Evolutionary conservation across 2,329 filamentous ascomycete species (phyloP).

Genomic region (Aspergillus neoniger): DNA sequence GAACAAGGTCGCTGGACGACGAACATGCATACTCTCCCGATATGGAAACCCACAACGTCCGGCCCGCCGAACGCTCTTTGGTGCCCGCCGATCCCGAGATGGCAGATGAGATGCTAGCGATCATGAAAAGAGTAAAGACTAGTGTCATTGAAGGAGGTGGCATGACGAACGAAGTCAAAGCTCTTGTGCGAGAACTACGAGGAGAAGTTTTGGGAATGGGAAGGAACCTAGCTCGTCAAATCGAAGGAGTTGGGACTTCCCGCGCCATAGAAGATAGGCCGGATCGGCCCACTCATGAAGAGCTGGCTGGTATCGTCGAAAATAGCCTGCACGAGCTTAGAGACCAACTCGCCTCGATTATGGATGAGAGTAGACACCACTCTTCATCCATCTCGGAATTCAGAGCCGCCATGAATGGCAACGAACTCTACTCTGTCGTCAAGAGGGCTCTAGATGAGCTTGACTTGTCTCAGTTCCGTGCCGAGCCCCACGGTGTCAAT

Average conservation of each 20-base stretch:
- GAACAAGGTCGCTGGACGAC: slow-evolving; percentile 35
- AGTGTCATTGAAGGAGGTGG: slow-evolving; percentile 86
- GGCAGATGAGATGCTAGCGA: slow-evolving; percentile 77
- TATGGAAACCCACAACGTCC: slow-evolving; percentile 26
- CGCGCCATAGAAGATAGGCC: slow-evolving; percentile 52
- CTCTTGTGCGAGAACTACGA: slow-evolving; percentile 82
- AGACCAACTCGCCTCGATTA: slow-evolving; percentile 76
- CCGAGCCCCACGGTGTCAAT: slow-evolving; percentile 51
- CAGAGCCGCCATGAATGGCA: slow-evolving; percentile 69
- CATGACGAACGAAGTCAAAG: slow-evolving; percentile 88
- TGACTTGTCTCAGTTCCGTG: slow-evolving; percentile 61
- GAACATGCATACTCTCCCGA: slow-evolving; percentile 28
- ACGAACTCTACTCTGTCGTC: slow-evolving; percentile 83
- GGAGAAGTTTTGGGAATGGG: slow-evolving; percentile 96
- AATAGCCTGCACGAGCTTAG: slow-evolving; percentile 80
- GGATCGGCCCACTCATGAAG: slow-evolving; percentile 59
- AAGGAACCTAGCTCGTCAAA: slow-evolving; percentile 79
- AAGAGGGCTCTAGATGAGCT: slow-evolving; percentile 68
- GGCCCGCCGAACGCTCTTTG: slow-evolving; percentile 20
- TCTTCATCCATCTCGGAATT: slow-evolving; percentile 66
- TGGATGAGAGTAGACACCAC: slow-evolving; percentile 72
- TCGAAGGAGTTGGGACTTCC: slow-evolving; percentile 61
- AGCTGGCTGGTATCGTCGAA: slow-evolving; percentile 76
- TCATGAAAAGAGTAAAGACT: slow-evolving; percentile 85
- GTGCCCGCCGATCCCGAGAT: slow-evolving; percentile 53